Conservation (phyloP, 192 early-diverging fungal species). For the Gaertneriomyces sp. region DNA sequence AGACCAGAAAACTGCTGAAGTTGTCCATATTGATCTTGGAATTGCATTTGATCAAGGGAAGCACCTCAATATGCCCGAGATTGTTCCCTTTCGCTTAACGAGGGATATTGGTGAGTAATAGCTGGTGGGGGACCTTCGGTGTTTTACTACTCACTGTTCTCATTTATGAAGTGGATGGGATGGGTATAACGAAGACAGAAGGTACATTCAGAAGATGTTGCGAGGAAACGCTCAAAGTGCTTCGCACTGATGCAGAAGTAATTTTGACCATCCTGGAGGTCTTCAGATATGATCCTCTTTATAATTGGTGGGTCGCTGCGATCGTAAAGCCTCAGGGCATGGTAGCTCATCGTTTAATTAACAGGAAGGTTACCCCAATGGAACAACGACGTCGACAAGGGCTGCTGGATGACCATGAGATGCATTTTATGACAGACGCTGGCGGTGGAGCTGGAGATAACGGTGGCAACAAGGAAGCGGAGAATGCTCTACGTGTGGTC, state of each 20-base stretch:
- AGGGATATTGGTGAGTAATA: conserved; percentile 62
- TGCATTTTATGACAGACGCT: conserved; percentile 25
- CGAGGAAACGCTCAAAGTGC: conserved; percentile 71
- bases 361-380: conserved; percentile 29
- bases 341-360: background rate
- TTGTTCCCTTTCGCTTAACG: conserved; percentile 89
- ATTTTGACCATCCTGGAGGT: conserved; percentile 87
- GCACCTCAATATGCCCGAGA: conserved; percentile 78
- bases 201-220: conserved; percentile 76
- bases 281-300: conserved; percentile 88
- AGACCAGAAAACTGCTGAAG: conserved; percentile 72
- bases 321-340: background rate
- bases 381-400: conserved; percentile 24
- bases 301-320: conserved; percentile 53
- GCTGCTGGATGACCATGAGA: conserved; percentile 11
- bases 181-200: conserved; percentile 78
- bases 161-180: conserved; percentile 57
- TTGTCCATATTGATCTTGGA: conserved; percentile 95
- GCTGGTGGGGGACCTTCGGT: background rate
- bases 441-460: conserved; percentile 13
- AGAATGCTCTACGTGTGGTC: conserved; percentile 61
- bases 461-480: conserved; percentile 61
- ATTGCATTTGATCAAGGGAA: conserved; percentile 96
- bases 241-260: conserved; percentile 76
- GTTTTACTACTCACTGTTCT: background rate